Evolutionary conservation across 2,329 filamentous ascomycete genomes (phyloP), one percentile per base, ranked within the genome.

Genomic region (Alternaria gansuensis): DNA sequence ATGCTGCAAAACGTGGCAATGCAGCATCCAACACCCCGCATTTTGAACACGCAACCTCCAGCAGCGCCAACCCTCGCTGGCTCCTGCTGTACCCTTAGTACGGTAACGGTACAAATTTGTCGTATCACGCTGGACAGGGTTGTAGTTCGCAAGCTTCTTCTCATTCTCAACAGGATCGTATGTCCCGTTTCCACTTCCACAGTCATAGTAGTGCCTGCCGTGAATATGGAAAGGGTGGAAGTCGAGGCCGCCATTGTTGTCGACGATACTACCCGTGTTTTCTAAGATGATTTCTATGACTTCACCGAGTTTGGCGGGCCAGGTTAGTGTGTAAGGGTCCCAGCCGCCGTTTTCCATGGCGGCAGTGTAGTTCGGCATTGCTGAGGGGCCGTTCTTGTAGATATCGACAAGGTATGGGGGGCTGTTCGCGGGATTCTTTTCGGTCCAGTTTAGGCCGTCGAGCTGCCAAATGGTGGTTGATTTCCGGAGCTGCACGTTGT

Each of bases 21-120:
- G 86, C 62, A 88, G 77, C 84, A 88, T 84, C 85, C 85, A 88
- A 3, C 84, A 84, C 0, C 86, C 86, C 0, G 82, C 72, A 55
- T 82, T 74, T 23, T 64, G 36, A 2, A 87, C 82, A 3, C 84
- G 77, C 1, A 88, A 73, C 9, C 87, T 78, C 87, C 86, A 89
- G 0, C 81, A 86, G 21, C 87, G 77, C 87, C 87, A 90, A 0
- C 87, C 85, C 0, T 80, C 77, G 2, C 79, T 79, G 5, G 77
- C 69, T 4, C 80, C 75, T 0, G 80, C 70, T 2, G 62, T 63
- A 0, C 79, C 81, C 24, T 77, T 78, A 3, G 74, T 63, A 0
- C 71, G 73, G 62, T 88, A 89, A 2, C 83, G 75, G 62, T 87
- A 86, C 3, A 89, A 75, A 62, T 86, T 81, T 2, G 84, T 87